Evolutionary conservation across 805 yeast genomes (phyloP).

Genomic region (Candida xyloterini): DNA sequence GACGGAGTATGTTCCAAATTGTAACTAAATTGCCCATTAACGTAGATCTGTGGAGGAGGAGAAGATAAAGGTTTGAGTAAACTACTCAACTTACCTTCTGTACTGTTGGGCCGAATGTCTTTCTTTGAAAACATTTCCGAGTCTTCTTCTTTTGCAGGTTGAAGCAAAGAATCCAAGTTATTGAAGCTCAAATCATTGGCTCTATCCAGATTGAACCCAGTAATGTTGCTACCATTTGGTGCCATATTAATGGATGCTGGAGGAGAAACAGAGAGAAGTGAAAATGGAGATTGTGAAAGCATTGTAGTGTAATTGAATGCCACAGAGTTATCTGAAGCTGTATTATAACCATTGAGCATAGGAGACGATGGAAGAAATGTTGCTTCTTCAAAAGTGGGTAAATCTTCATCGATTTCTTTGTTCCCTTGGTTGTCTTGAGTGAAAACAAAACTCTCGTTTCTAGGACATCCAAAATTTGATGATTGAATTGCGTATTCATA

Average conservation of each 20-base stretch:
- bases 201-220: constrained; percentile 3
- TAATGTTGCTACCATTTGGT: background rate
- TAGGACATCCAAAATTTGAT: constrained; percentile 15
- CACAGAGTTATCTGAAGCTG: constrained; percentile 30
- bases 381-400: constrained; percentile 70
- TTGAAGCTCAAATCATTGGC: constrained; percentile 18
- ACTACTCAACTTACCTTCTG: constrained; percentile 17
- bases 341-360: constrained; percentile 34
- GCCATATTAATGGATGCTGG: constrained; percentile 24
- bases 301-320: constrained; percentile 30
- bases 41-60: constrained; percentile 3
- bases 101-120: constrained; percentile 9
- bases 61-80: constrained; percentile 10
- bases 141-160: constrained; percentile 10
- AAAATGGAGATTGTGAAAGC: constrained; percentile 39
- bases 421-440: constrained; percentile 9
- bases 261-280: constrained; percentile 28
- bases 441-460: constrained; percentile 10
- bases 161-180: constrained; percentile 23
- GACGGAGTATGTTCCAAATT: constrained; percentile 22
- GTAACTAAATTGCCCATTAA: constrained; percentile 6
- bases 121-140: constrained; percentile 14
- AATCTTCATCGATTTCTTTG: constrained; percentile 21
- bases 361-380: constrained; percentile 48
- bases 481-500: constrained; percentile 31